Evolutionary conservation across 2,329 filamentous ascomycete genomes (phyloP).

Genomic region (Sporothrix brunneoviolacea): DNA sequence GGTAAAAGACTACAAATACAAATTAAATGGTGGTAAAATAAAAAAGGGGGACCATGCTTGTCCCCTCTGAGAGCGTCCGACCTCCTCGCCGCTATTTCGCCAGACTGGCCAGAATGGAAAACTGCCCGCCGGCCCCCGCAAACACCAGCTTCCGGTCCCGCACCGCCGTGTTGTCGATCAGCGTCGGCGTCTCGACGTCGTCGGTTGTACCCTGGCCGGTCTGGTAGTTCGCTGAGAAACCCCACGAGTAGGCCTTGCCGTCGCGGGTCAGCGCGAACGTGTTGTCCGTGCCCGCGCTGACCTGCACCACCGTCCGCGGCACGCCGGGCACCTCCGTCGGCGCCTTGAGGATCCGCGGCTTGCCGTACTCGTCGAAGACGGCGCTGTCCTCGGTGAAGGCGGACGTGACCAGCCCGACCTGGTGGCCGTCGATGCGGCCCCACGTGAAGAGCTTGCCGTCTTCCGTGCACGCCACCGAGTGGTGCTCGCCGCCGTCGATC

Average conservation of each 20-base stretch:
- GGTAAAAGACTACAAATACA: no score
- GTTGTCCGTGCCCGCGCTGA: slow-evolving; percentile 64
- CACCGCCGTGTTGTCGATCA: slow-evolving; percentile 80
- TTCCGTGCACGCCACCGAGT: slow-evolving; percentile 59
- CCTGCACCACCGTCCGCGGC: slow-evolving; percentile 45
- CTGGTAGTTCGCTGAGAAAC: slow-evolving; percentile 74
- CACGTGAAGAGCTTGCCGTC: slow-evolving; percentile 53
- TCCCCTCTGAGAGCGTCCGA: no score
- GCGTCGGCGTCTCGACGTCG: slow-evolving; percentile 68
- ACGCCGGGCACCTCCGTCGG: slow-evolving; percentile 56
- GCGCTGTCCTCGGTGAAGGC: slow-evolving; percentile 51
- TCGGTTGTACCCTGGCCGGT: slow-evolving; percentile 72
- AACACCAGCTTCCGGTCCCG: slow-evolving; percentile 66
- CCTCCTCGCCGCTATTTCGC: no score
- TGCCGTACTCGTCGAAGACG: slow-evolving; percentile 56
- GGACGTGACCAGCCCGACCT: slow-evolving; percentile 50
- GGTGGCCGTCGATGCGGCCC: slow-evolving; percentile 51
- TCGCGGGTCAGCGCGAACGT: slow-evolving; percentile 62
- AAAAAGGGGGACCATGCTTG: background rate
- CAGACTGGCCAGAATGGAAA: slow-evolving; percentile 54
- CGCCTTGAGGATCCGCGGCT: slow-evolving; percentile 63
- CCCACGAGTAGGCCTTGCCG: slow-evolving; percentile 71
- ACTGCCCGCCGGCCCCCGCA: slow-evolving; percentile 87
- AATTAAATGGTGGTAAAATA: background rate
- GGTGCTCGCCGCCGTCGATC: slow-evolving; percentile 64